phyloP scores from a whole-genome alignment of 345 rosid genomes.

The Salix dunnii region DNA sequence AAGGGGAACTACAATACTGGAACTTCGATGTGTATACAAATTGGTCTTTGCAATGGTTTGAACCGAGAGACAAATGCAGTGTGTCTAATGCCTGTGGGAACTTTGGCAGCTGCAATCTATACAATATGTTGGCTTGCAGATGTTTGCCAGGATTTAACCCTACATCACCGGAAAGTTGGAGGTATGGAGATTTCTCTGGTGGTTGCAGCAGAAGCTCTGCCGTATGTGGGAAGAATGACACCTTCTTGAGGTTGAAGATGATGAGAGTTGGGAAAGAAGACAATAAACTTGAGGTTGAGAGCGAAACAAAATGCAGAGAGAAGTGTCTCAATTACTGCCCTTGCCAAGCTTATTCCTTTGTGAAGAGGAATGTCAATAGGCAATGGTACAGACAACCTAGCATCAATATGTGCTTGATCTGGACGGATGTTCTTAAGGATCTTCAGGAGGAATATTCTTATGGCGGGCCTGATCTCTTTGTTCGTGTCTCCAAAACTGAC shows the following conservation, averaged over 20 bases:
- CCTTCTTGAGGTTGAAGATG: conserved; percentile 15
- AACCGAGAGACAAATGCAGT: conserved; percentile 36
- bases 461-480: conserved; percentile 31
- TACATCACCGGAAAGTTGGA: conserved; percentile 10
- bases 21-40: not conserved
- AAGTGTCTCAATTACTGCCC: not conserved
- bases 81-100: conserved; percentile 27
- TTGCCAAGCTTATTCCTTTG: conserved; percentile 33
- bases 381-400: not conserved
- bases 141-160: conserved; percentile 48
- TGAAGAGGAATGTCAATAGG: not conserved
- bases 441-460: conserved; percentile 42
- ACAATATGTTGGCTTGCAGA: conserved; percentile 15
- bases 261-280: not conserved
- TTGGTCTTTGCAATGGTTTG: conserved; percentile 29
- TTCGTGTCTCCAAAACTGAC: conserved; percentile 44
- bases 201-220: conserved; percentile 35
- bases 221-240: not conserved
- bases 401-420: conserved; percentile 44
- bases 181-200: conserved; percentile 8
- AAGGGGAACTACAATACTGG: conserved; percentile 31
- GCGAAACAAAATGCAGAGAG: not conserved
- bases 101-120: conserved; percentile 33
- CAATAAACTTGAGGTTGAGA: fast-evolving
- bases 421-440: conserved; percentile 50